These are phyloP conservation scores for Aspergillus sp. DNA, from an alignment of 2,329 filamentous ascomycete genomes.

Conservation along the genomic window DNA sequence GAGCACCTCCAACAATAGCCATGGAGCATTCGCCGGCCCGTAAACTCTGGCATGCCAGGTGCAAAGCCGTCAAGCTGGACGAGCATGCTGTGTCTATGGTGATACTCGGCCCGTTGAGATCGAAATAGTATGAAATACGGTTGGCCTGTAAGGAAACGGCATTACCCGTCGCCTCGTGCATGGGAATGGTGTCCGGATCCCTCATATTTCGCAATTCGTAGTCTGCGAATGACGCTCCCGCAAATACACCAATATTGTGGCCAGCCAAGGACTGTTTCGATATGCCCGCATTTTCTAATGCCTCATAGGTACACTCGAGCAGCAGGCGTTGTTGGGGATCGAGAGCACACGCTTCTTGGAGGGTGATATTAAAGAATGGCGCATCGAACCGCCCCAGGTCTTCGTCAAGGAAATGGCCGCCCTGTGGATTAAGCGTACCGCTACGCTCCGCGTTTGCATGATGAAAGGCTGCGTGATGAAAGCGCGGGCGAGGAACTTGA, in stretches of 20 bases:
- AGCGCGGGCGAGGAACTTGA: constrained; percentile 15
- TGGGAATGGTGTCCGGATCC: constrained; percentile 15
- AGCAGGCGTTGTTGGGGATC: constrained; percentile 20
- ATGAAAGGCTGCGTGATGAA: constrained; percentile 13
- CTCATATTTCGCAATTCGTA: constrained; percentile 16
- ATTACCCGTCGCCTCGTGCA: constrained; percentile 16
- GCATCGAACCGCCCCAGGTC: constrained; percentile 13
- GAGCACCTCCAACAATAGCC: constrained; percentile 19
- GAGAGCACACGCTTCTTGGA: constrained; percentile 18
- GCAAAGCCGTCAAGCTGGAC: constrained; percentile 18
- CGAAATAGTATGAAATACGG: constrained; percentile 22
- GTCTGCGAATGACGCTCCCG: constrained; percentile 16
- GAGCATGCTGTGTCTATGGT: constrained; percentile 24
- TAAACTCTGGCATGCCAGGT: constrained; percentile 20
- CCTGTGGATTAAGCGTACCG: constrained; percentile 14
- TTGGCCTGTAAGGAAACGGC: constrained; percentile 16
- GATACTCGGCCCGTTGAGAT: constrained; percentile 21
- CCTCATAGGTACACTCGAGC: constrained; percentile 19
- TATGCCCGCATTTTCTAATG: constrained; percentile 22
- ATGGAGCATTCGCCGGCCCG: constrained; percentile 15
- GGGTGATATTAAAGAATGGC: constrained; percentile 18
- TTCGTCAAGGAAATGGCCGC: constrained; percentile 20
- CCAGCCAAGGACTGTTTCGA: constrained; percentile 18
- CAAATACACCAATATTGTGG: constrained; percentile 16
- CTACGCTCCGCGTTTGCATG: constrained; percentile 17